These are phyloP conservation scores for Chaetoceros tenuissimus DNA, from an alignment of 108 stramenopile species.

Conservation along the genomic window DNA sequence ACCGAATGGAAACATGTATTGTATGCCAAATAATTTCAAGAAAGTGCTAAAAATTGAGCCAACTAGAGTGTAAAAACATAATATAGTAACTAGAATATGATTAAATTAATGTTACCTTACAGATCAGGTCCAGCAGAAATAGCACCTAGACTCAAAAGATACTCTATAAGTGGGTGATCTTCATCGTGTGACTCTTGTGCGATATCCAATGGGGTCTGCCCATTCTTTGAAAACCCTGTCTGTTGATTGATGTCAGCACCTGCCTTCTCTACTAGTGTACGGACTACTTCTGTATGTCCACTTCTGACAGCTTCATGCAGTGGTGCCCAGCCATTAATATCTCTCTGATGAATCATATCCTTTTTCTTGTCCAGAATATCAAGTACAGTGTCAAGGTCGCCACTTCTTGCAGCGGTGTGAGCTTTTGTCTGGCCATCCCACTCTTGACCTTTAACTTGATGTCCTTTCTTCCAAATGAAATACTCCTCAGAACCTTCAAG, in stretches of 20 bases:
- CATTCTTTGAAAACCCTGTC: constrained; percentile 26
- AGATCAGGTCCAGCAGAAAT: constrained; percentile 71
- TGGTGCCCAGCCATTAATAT: constrained; percentile 82
- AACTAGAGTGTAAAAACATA: neutral
- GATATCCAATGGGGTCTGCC: constrained; percentile 61
- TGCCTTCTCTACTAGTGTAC: constrained; percentile 47
- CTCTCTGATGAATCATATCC: constrained; percentile 49
- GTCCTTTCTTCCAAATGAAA: constrained; percentile 37
- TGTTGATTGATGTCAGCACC: constrained; percentile 68
- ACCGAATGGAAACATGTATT: constrained; percentile 55
- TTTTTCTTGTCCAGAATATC: constrained; percentile 37
- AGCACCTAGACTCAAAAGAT: constrained; percentile 60
- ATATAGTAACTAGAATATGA: neutral
- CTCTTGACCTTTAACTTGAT: constrained; percentile 31
- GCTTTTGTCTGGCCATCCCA: constrained; percentile 53
- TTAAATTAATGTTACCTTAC: constrained; percentile 15
- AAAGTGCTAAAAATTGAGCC: neutral
- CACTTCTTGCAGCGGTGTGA: constrained; percentile 57
- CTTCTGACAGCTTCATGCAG: constrained; percentile 72
- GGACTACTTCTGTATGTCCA: constrained; percentile 66
- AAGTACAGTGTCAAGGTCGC: constrained; percentile 39
- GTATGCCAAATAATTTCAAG: constrained; percentile 29
- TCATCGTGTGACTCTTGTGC: constrained; percentile 40
- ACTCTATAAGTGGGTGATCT: constrained; percentile 56
- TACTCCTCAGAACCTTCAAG: constrained; percentile 52